Conservation (phyloP, 495 filamentous ascomycete species). For the Tuber calosporum region DNA sequence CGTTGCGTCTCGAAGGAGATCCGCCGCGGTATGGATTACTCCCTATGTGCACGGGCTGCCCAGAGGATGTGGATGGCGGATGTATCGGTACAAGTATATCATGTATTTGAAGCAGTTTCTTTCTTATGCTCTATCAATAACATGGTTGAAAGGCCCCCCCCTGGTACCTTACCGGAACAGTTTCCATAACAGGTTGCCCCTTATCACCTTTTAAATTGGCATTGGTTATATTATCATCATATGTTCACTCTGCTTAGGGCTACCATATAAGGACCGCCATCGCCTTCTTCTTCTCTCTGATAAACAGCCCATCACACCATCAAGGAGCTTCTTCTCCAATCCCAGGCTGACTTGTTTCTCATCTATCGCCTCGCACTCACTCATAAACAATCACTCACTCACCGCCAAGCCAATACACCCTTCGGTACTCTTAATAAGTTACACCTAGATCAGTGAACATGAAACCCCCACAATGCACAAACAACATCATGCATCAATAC, state of each 20-base stretch:
- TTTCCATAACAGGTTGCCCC: background rate
- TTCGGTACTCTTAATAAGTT: background rate
- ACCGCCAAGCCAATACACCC: background rate
- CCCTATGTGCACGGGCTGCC: too few species aligned
- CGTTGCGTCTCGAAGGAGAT: too few species aligned
- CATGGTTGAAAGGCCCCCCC: too few species aligned
- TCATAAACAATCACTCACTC: background rate
- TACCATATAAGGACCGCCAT: background rate
- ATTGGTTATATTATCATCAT: background rate
- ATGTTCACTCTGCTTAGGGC: background rate
- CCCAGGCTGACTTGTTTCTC: background rate
- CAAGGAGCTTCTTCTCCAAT: background rate
- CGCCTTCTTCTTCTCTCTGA: background rate
- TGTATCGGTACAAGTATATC: too few species aligned
- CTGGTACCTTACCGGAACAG: too few species aligned
- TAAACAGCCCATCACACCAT: background rate
- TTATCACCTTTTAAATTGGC: background rate
- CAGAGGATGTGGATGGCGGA: too few species aligned
- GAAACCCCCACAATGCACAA: background rate
- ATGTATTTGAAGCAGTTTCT: too few species aligned
- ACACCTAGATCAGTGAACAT: background rate
- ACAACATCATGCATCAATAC: constrained; percentile 2
- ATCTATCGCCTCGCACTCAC: background rate
- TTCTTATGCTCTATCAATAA: too few species aligned
- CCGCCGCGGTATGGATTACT: too few species aligned